Percentiles rank a stretch among this genome's conserved stretches.
These are phyloP conservation scores for Rubia tinctorum DNA, from an alignment of 305 asterid species.

Conservation along the genomic window DNA sequence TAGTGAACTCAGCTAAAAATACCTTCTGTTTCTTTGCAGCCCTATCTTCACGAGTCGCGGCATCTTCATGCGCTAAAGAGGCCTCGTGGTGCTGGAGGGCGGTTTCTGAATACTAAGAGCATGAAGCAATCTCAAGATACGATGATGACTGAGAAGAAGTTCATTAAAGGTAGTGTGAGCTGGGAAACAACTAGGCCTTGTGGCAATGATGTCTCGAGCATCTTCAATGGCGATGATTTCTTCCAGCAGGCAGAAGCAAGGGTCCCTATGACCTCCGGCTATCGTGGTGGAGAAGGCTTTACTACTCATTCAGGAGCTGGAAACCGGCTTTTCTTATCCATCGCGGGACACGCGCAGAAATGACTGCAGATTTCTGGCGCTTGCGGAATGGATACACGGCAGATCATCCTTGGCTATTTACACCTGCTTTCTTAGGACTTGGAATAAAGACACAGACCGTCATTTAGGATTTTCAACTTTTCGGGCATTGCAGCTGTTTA, in stretches of 20 bases:
- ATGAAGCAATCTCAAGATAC: slow-evolving; percentile 21
- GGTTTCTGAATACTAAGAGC: slow-evolving; percentile 51
- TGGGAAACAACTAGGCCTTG: slow-evolving; percentile 49
- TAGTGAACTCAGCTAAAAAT: not conserved
- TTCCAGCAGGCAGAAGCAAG: slow-evolving; percentile 41
- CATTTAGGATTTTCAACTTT: not conserved
- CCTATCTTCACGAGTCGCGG: slow-evolving; percentile 75
- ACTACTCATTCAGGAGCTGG: slow-evolving; percentile 29
- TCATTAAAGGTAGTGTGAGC: slow-evolving; percentile 30
- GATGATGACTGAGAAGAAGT: slow-evolving; percentile 13
- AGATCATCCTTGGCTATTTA: slow-evolving; percentile 84
- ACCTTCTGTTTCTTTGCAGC: slow-evolving; percentile 29
- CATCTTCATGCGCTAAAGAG: slow-evolving; percentile 67
- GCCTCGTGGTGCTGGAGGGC: slow-evolving; percentile 69
- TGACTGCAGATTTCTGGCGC: slow-evolving; percentile 17
- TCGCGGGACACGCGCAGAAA: slow-evolving; percentile 26
- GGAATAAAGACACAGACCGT: slow-evolving; percentile 1
- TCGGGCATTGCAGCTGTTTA: not conserved
- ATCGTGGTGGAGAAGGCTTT: slow-evolving; percentile 19
- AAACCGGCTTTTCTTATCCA: slow-evolving; percentile 33
- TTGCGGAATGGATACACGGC: slow-evolving; percentile 41
- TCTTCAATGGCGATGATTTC: slow-evolving; percentile 43
- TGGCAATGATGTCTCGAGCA: slow-evolving; percentile 50
- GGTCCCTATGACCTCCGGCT: slow-evolving; percentile 27
- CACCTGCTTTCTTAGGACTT: slow-evolving; percentile 21